Percentiles rank a stretch among this genome's conserved stretches.
Conservation (phyloP, 1,284 basidiomycete species). For the Malassezia nana region DNA sequence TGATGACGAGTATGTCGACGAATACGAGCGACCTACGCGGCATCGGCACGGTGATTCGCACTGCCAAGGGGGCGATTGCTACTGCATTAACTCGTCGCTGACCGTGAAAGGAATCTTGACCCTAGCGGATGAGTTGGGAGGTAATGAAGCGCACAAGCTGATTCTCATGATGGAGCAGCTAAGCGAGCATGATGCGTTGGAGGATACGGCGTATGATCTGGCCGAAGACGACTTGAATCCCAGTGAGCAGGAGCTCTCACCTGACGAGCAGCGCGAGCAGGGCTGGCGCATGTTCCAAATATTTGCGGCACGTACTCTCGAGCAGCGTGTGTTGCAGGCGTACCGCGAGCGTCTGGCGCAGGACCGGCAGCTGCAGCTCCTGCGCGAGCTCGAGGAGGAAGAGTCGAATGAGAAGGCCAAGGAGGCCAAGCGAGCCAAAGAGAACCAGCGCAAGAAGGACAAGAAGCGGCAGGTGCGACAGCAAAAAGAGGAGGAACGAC, state of each 20-base stretch:
- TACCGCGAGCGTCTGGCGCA: conserved; percentile 86
- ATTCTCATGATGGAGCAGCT: conserved; percentile 99
- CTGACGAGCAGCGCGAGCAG: conserved; percentile 77
- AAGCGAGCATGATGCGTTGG: conserved; percentile 63
- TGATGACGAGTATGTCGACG: conserved; percentile 58
- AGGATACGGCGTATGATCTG: conserved; percentile 23
- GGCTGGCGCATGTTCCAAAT: conserved; percentile 99
- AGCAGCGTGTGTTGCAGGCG: conserved; percentile 86
- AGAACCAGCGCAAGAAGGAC: conserved; percentile 98
- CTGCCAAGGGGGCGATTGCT: conserved; percentile 14
- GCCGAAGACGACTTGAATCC: conserved; percentile 51
- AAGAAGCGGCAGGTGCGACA: conserved; percentile 86
- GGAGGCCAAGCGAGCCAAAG: conserved; percentile 86
- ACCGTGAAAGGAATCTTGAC: conserved; percentile 67
- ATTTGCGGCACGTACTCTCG: conserved; percentile 99
- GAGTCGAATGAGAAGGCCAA: conserved; percentile 66
- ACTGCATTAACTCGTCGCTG: conserved; percentile 19
- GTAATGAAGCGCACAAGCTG: conserved; percentile 97
- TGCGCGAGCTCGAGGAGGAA: conserved; percentile 81
- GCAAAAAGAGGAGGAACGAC: conserved; percentile 75
- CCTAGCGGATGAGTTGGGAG: conserved; percentile 94
- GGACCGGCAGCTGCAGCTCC: conserved; percentile 72
- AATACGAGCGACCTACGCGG: conserved; percentile 39
- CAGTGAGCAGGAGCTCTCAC: conserved; percentile 39
- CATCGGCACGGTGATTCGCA: conserved; percentile 17